Evolutionary conservation across 768 basidiomycete genomes (phyloP).

Genomic region (Baorangia bicolor): DNA sequence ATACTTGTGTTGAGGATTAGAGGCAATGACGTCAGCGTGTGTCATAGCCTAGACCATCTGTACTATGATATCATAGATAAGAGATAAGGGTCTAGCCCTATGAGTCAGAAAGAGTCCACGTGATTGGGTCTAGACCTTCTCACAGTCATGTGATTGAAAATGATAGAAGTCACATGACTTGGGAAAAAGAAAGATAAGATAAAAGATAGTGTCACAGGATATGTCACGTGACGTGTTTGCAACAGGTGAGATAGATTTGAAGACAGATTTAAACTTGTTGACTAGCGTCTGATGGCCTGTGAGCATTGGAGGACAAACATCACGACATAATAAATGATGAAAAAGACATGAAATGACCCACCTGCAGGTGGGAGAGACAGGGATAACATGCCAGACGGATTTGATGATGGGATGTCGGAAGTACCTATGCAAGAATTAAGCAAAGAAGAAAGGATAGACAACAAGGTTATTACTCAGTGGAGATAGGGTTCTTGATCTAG

Average conservation of each 20-base stretch:
- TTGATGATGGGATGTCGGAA: background rate
- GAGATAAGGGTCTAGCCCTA: too few species aligned
- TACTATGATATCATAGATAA: too few species aligned
- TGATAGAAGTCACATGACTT: too few species aligned
- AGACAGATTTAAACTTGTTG: conserved; percentile 24
- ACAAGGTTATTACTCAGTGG: conserved; percentile 10
- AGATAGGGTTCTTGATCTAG: conserved; percentile 18
- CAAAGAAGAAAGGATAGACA: background rate
- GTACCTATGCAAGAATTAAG: conserved; percentile 5
- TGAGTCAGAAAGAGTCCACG: too few species aligned
- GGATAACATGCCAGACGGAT: background rate
- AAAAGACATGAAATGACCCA: background rate
- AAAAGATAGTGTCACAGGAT: too few species aligned
- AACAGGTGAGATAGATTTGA: conserved; percentile 17
- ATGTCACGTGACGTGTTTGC: too few species aligned
- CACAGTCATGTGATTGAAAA: too few species aligned
- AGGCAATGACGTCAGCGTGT: too few species aligned
- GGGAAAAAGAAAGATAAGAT: too few species aligned
- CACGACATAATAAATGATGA: background rate
- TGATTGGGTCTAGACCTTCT: too few species aligned
- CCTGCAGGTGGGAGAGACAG: background rate
- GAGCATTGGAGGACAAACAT: background rate
- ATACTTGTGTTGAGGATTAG: too few species aligned
- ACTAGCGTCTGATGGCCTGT: conserved; percentile 13
- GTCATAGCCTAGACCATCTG: too few species aligned